Evolutionary conservation across 306 rosid genomes (phyloP).

Genomic region (Malus domestica): DNA sequence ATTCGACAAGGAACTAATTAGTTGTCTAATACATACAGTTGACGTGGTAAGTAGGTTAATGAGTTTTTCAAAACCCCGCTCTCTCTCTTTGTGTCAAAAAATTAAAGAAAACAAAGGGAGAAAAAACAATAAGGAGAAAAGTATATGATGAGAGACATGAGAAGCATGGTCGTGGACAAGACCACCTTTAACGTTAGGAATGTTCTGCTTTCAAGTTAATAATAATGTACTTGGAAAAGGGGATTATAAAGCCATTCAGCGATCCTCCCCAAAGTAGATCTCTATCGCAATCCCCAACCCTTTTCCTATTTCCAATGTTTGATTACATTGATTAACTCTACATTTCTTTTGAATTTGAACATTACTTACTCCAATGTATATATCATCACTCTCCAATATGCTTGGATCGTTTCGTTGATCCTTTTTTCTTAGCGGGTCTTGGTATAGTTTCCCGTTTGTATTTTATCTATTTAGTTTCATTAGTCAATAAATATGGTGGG

Average conservation of each 20-base stretch:
- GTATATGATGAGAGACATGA: constrained; percentile 36
- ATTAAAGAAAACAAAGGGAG: background rate
- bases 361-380: background rate
- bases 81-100: background rate
- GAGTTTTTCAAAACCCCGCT: background rate
- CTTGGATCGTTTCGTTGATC: too few species aligned
- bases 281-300: constrained; percentile 37
- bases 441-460: too few species aligned
- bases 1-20: background rate
- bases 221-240: constrained; percentile 42
- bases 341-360: constrained; percentile 32
- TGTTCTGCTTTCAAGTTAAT: constrained; percentile 42
- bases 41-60: background rate
- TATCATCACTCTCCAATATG: too few species aligned
- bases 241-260: constrained; percentile 57
- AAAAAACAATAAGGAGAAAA: constrained; percentile 1
- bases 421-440: too few species aligned
- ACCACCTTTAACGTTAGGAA: constrained; percentile 74
- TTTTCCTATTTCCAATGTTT: constrained; percentile 71
- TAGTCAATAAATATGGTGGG: too few species aligned
- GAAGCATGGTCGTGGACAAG: constrained; percentile 34
- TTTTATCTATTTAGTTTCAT: too few species aligned
- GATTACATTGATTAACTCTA: constrained; percentile 37
- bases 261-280: constrained; percentile 47
- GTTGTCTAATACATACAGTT: background rate